Percentiles rank a stretch among this genome's conserved stretches.
Conservation (phyloP, 2,329 filamentous ascomycete genomes). For the Monilinia fructicola region DNA sequence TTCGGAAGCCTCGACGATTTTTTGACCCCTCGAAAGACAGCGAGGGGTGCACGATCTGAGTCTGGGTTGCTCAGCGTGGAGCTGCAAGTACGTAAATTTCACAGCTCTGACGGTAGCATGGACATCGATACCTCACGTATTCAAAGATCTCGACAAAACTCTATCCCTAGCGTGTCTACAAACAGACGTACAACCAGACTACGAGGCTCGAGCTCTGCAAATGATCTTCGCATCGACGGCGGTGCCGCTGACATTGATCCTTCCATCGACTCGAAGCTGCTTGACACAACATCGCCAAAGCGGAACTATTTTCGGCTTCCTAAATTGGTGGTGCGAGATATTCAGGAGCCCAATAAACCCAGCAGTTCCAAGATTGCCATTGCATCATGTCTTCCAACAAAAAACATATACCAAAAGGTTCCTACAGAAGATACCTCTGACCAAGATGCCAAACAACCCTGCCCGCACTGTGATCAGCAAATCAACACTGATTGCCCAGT, state of each 20-base stretch:
- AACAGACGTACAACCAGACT: constrained; percentile 13
- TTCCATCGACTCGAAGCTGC: constrained; percentile 9
- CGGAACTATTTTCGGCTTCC: constrained; percentile 31
- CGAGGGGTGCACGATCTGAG: constrained; percentile 30
- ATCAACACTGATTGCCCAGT: background rate
- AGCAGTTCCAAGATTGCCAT: constrained; percentile 4
- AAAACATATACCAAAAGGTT: constrained; percentile 15
- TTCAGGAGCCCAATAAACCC: constrained; percentile 21
- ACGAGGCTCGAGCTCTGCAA: constrained; percentile 28
- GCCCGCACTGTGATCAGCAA: constrained; percentile 15
- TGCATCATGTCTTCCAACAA: constrained; percentile 15
- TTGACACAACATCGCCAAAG: constrained; percentile 18
- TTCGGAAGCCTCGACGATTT: constrained; percentile 31
- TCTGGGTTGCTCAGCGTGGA: constrained; percentile 25
- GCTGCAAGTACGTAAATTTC: constrained; percentile 13
- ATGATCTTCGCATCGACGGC: constrained; percentile 23
- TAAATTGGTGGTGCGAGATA: constrained; percentile 33
- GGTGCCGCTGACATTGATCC: constrained; percentile 11
- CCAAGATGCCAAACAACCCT: constrained; percentile 29
- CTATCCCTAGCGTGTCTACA: constrained; percentile 5
- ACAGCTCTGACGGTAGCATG: constrained; percentile 24
- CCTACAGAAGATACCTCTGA: constrained; percentile 31
- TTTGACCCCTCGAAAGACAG: background rate
- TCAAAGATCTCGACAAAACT: constrained; percentile 17
- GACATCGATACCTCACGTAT: constrained; percentile 13